Evolutionary conservation across 2,329 filamentous ascomycete genomes (phyloP).

Genomic region (Tolypocladium album): DNA sequence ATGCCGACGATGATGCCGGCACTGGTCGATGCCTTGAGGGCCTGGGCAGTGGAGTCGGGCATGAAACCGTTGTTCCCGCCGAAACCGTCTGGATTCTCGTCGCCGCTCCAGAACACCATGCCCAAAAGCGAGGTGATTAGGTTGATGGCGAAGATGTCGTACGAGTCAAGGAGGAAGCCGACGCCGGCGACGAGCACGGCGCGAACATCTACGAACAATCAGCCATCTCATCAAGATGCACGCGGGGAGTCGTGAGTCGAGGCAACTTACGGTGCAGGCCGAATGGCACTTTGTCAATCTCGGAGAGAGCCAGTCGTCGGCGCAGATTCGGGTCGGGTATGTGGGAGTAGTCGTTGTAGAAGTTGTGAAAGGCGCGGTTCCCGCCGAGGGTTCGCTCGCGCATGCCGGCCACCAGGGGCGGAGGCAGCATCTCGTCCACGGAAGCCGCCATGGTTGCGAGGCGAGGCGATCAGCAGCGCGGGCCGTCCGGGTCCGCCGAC

Average conservation of each 20-base stretch:
- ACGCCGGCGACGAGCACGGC: slow-evolving; percentile 68
- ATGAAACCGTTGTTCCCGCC: slow-evolving; percentile 45
- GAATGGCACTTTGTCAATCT: slow-evolving; percentile 71
- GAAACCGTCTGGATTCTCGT: slow-evolving; percentile 30
- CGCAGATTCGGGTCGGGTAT: slow-evolving; percentile 66
- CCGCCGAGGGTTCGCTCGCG: slow-evolving; percentile 43
- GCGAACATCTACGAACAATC: slow-evolving; percentile 43
- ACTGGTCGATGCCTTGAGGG: slow-evolving; percentile 72
- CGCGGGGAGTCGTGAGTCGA: not conserved
- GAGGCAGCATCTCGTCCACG: slow-evolving; percentile 28
- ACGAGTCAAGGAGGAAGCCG: slow-evolving; percentile 76
- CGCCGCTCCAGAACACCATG: slow-evolving; percentile 60
- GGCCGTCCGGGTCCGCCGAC: slow-evolving; percentile 5
- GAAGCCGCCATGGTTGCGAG: slow-evolving; percentile 16
- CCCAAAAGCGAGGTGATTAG: slow-evolving; percentile 62
- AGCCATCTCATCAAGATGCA: not conserved
- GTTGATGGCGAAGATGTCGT: slow-evolving; percentile 74
- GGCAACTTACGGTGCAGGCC: slow-evolving; percentile 50
- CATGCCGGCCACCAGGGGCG: slow-evolving; percentile 23
- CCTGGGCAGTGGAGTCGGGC: slow-evolving; percentile 56
- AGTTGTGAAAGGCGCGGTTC: slow-evolving; percentile 64
- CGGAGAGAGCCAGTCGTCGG: slow-evolving; percentile 62
- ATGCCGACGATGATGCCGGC: slow-evolving; percentile 72
- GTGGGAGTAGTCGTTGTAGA: slow-evolving; percentile 57
- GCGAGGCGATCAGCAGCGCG: slow-evolving; percentile 2